Percentiles rank a stretch among this genome's conserved stretches.
These are phyloP conservation scores for Fragaria ananassa DNA, from an alignment of 306 rosid species.

Conservation along the genomic window DNA sequence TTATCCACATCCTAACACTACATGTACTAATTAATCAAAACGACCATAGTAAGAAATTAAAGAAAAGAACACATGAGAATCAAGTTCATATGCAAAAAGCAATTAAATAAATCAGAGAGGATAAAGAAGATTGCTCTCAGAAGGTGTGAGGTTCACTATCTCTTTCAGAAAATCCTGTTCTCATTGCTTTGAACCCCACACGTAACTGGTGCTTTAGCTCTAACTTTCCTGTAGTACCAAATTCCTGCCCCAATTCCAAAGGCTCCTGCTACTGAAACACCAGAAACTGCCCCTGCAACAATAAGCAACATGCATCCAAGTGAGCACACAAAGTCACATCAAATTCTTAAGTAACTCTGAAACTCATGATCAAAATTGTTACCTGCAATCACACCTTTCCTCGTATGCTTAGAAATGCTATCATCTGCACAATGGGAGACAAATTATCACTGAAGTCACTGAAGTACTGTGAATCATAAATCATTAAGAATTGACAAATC, in stretches of 20 bases:
- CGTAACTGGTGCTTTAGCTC: conserved; percentile 73
- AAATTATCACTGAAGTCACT: not conserved
- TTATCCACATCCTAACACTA: not conserved
- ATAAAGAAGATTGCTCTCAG: conserved; percentile 9
- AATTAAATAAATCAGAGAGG: conserved; percentile 1
- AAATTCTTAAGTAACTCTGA: not conserved
- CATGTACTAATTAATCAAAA: not conserved
- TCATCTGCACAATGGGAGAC: conserved; percentile 55
- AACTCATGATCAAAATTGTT: not conserved
- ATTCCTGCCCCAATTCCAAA: conserved; percentile 82
- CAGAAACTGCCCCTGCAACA: conserved; percentile 64
- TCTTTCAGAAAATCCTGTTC: conserved; percentile 75
- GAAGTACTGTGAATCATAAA: not conserved
- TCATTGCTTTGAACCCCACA: conserved; percentile 91
- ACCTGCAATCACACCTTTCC: conserved; percentile 77
- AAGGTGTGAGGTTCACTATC: conserved; percentile 26
- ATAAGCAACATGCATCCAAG: not conserved
- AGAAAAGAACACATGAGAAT: not conserved
- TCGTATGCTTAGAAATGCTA: conserved; percentile 42
- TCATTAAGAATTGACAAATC: not conserved
- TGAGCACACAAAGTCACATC: not conserved
- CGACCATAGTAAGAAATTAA: not conserved
- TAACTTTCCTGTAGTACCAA: conserved; percentile 73
- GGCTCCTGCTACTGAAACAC: conserved; percentile 65
- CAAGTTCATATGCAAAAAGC: conserved; percentile 11